Conservation (phyloP, 1,139 yeast genomes). For the Hanseniaspora sp. region DNA sequence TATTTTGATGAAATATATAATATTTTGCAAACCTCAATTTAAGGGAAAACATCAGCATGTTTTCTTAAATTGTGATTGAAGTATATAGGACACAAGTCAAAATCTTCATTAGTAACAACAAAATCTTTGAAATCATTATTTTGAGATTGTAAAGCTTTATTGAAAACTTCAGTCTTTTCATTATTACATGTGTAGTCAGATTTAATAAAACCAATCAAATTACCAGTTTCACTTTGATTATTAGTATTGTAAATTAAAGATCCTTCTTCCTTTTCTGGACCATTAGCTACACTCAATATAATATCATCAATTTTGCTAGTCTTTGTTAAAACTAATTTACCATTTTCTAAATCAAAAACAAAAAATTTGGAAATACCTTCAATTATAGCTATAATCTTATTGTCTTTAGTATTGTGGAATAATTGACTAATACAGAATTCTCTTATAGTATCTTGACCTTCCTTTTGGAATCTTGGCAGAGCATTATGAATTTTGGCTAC, state of each 20-base stretch:
- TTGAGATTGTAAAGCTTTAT: slow-evolving; percentile 20
- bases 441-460: slow-evolving; percentile 33
- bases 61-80: slow-evolving; percentile 57
- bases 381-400: slow-evolving; percentile 37
- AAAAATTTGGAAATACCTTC: slow-evolving; percentile 50
- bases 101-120: slow-evolving; percentile 27
- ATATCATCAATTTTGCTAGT: slow-evolving; percentile 29
- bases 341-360: slow-evolving; percentile 32
- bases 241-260: slow-evolving; percentile 41
- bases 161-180: slow-evolving; percentile 18
- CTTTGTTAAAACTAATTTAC: slow-evolving; percentile 28
- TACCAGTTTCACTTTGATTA: slow-evolving; percentile 15
- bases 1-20: slow-evolving; percentile 11
- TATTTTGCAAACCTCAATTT: background rate
- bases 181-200: slow-evolving; percentile 31
- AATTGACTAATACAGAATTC: slow-evolving; percentile 49
- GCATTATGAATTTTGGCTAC: slow-evolving; percentile 43
- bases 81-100: slow-evolving; percentile 54
- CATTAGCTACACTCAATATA: slow-evolving; percentile 31
- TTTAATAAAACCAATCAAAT: slow-evolving; percentile 19
- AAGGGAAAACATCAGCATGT: slow-evolving; percentile 55
- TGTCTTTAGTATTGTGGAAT: slow-evolving; percentile 27
- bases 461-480: slow-evolving; percentile 54
- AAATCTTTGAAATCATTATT: slow-evolving; percentile 21
- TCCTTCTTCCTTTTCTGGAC: slow-evolving; percentile 33